phyloP scores from a whole-genome alignment of 2,329 filamentous ascomycete species.

The Microdochium trichocladiopsis region DNA sequence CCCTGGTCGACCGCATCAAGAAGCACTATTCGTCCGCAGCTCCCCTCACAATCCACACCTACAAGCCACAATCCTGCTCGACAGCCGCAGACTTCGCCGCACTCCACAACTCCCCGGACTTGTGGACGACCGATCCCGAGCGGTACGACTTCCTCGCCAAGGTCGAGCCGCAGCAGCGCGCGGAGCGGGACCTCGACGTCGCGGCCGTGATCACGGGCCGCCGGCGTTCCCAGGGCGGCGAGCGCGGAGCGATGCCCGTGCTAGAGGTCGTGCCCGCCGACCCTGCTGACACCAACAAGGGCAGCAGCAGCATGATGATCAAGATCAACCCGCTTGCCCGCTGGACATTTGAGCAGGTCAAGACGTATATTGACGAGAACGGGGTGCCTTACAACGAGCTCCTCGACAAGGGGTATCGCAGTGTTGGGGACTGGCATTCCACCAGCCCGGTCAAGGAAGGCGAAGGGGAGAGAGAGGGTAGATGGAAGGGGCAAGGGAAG shows the following conservation, averaged over 20 bases:
- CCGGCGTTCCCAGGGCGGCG: constrained; percentile 63
- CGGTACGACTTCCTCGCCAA: constrained; percentile 71
- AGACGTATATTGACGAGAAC: constrained; percentile 60
- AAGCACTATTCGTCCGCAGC: constrained; percentile 36
- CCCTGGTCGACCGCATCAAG: constrained; percentile 50
- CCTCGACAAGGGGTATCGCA: constrained; percentile 66
- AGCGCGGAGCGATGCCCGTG: constrained; percentile 64
- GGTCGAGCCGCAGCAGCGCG: constrained; percentile 68
- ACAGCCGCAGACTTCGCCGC: too few species aligned
- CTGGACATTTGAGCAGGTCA: constrained; percentile 67
- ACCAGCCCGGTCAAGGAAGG: neutral
- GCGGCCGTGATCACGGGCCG: constrained; percentile 66
- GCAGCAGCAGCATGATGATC: constrained; percentile 38
- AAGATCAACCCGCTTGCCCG: constrained; percentile 72
- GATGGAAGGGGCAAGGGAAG: neutral
- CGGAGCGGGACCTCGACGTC: constrained; percentile 62
- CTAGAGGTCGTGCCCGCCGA: constrained; percentile 58
- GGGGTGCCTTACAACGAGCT: constrained; percentile 67
- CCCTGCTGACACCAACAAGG: neutral
- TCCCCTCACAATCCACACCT: constrained; percentile 56
- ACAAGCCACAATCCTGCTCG: constrained; percentile 56
- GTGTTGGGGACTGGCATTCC: constrained; percentile 43
- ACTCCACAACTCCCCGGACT: too few species aligned
- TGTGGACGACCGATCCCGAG: constrained; percentile 66
- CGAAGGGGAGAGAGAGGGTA: neutral